Base-by-base conservation (phyloP, 371 early-diverging fungal genomes). In the Apophysomyces ossiformis region DNA sequence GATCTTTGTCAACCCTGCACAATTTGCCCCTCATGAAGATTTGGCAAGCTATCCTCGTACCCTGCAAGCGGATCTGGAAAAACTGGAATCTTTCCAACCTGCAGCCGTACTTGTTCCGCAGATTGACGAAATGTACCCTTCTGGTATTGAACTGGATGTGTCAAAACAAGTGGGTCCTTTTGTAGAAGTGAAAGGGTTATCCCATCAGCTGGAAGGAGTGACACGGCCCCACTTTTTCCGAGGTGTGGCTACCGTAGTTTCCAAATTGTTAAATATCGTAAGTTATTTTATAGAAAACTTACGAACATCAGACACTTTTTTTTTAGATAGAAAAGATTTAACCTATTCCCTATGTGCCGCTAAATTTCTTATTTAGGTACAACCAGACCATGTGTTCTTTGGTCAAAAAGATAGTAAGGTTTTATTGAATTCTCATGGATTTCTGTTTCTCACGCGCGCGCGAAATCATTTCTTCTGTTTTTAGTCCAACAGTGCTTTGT, bases 1-100 rank as follows among this genome's bases (percentile, higher is more conserved):
- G 54, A 93, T 98, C 58, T 98, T 97, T 81, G 99, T 98, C 26
- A 98, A 98, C 68, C 99, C 99, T 16, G 92, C 97, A 4, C 99
- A 98, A 70, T 99, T 99, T 72, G 95, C 97, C 1, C 97, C 97
- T 0, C 88, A 90, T 61, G 99, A 99, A 76, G 99, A 99, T 69
- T 82, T 97, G 32, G 90, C 85, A 61, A 84, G 86, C 45, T 99
- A 99, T 69, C 99, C 99, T 21, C 90, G 97, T 44, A 95, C 96
- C 0, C 75, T 66, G 16, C 88, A 90, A 36, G 61, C 72, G 4
- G 99, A 99, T 71, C 67, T 95, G 9, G 77, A 79, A 1, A 76
- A 87, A 54, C 79, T 98, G 35, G 75, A 72, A 18, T 63, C 62
- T 12, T 65, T 83, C 4, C 75, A 75, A 26, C 67, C 79, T 35